Base-by-base conservation (phyloP, 2,329 filamentous ascomycete species). In the Metarhizium anisopliae region DNA sequence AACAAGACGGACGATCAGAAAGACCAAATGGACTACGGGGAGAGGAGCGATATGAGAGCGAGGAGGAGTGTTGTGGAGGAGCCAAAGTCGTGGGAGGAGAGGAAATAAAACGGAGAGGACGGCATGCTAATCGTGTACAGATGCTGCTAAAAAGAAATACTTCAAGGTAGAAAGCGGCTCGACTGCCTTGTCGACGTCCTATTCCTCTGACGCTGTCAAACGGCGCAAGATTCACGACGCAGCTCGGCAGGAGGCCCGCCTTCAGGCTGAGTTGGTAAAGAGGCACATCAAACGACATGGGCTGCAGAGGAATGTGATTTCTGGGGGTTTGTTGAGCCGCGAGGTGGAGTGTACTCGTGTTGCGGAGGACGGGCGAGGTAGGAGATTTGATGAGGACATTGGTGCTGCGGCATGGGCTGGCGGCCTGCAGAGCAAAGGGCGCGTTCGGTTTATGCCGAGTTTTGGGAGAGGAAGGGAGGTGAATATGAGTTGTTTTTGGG, bases 111-210 rank as follows among this genome's bases (percentile, higher is more conserved):
- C 38, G 51, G 2, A 29, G 50, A 18, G 20, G 18, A n/a, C 25
- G 11, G 25, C 11, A 14, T 49, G 45, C 25, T 49, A 36, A 16
- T 1, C 18, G 6, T 1, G 14, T 36, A 7, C 54, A 83, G 82
- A 84, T 58, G 53, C 68, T 14, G 76, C 77, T 47, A 87, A 82
- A 67, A 78, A 77, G 42, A 85, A 82, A 60, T 89, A 88, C 64
- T 89, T 88, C 69, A 85, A 82, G 62, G 79, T 89, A 52, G 81
- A 86, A 64, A 78, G 76, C 50, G 74, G 80, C 43, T 75, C 79
- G 55, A 75, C 75, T 16, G 81, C 81, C 0, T 76, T 82, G 0
- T 59, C 71, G 7, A 73, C 78, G 0, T 69, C 75, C 16, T 87
- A 84, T 72, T 82, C 83, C 8, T 70, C 74, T n/a, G 73, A 80